phyloP scores from a whole-genome alignment of 2,329 filamentous ascomycete species.

The Cryphonectria japonica region DNA sequence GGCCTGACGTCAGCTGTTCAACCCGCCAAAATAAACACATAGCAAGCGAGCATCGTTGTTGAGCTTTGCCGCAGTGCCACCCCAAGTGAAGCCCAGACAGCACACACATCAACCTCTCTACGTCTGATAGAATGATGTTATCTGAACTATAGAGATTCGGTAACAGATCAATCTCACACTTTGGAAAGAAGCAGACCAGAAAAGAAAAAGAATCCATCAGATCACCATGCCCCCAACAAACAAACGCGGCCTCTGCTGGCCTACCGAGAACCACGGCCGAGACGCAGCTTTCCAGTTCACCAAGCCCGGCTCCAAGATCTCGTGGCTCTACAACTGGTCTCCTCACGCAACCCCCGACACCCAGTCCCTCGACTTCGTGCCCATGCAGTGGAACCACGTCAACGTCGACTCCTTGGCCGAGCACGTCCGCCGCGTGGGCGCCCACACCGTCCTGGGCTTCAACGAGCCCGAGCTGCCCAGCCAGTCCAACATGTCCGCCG shows the following conservation, averaged over 20 bases:
- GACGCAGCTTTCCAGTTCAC: slow-evolving; percentile 37
- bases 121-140: too few relatives aligned
- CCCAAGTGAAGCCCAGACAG: background rate
- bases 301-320: slow-evolving; percentile 33
- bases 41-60: too few relatives aligned
- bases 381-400: slow-evolving; percentile 36
- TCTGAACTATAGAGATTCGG: too few relatives aligned
- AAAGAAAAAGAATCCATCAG: background rate
- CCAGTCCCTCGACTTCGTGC: slow-evolving; percentile 29
- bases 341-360: slow-evolving; percentile 30
- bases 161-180: background rate
- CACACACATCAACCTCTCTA: too few relatives aligned
- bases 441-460: slow-evolving; percentile 29
- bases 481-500: slow-evolving; percentile 33
- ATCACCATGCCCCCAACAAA: slow-evolving; percentile 14
- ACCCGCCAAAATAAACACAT: background rate
- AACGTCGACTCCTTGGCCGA: slow-evolving; percentile 30
- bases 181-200: background rate
- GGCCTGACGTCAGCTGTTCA: slow-evolving; percentile 14
- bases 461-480: slow-evolving; percentile 34
- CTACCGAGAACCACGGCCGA: slow-evolving; percentile 28
- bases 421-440: slow-evolving; percentile 13
- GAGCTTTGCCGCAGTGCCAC: background rate
- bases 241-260: slow-evolving; percentile 34
- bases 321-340: slow-evolving; percentile 36